Base-by-base conservation (phyloP, 2,329 filamentous ascomycete genomes). In the Chalaropsis ovoidea region DNA sequence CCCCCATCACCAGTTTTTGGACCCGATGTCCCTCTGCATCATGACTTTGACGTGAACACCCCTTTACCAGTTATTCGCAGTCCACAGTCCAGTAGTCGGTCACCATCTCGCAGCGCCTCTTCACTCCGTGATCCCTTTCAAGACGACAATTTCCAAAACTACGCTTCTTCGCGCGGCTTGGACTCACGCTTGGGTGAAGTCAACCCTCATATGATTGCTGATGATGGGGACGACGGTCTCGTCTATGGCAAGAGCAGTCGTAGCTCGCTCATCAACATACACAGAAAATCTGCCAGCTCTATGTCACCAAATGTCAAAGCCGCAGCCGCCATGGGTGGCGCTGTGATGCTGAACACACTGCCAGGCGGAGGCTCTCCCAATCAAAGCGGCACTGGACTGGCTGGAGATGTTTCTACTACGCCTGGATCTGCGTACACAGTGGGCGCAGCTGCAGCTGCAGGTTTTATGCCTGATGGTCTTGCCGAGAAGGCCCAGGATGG, bases 181-280 rank as follows among this genome's bases (percentile, higher is more conserved):
- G 80, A 80, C 67, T 75, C 80, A 27, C 74, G 77, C 8, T 75
- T 86, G 3, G 82, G 82, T 47, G 77, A 82, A 1, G 81, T 94
- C 67, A 86, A 96, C 72, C 90, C 91, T 2, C 84, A 88, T 71
- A 85, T 86, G 15, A 92, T 96, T 69, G 83, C 82, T 24, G 92
- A 96, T 73, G 92, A 96, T 72, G 90, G 89, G 35, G 92, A 96
- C 71, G 92, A 95, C 73, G 90, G 88, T 1, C 80, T 94, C 63
- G 80, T 82, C 3, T 86, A 82, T 70, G 76, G 74, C 62, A 75
- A 73, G 61, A 5, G 15, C 72, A 71, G 62, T 27, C 80, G 82
- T 67, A 81, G 79, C 69, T 85, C 87, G 43, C 81, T 86, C 73
- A 75, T 87, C 43, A 84, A 82, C 67, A 61, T 69, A 43, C 63